Base-by-base conservation (phyloP, 129 eudicot species). In the Centella asiatica region DNA sequence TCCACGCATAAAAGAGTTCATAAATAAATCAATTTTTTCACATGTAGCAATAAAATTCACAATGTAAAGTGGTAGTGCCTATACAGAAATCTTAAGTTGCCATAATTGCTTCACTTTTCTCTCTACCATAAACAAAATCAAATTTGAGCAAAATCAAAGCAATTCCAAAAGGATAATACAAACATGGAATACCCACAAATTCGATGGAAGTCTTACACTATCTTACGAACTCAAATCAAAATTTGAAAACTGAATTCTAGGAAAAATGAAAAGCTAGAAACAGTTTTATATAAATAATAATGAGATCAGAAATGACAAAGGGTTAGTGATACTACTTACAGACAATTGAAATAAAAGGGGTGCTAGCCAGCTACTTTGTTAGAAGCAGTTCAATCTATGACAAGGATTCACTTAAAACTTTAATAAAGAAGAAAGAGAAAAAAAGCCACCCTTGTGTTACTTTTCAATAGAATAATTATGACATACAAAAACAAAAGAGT, bases 321-420 rank as follows among this genome's bases (percentile, higher is more conserved):
- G 48, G 17, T 22, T 1, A 13, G 60, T 34, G 58, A 63, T 20
- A 55, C 64, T 45, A 61, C 81, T 53, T 66, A 61, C 77, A 65
- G 58, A 36, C 49, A 55, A 40, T 34, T 34, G 60, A 51, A 34
- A 37, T 0, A 34, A 24, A 51, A 54, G 45, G 14, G 15, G 28
- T 57, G 29, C 5, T n/a, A 34, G 22, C 15, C 50, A 66, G 36
- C 69, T 52, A 60, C 47, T 39, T 46, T 71, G n/a, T 40, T 40
- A 44, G 57, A 5, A 32, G 18, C 61, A 56, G 19, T 33, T n/a
- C 68, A 47, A 4, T 53, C 39, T 31, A 23, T 72, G 77, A 67
- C 71, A 67, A 55, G 69, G 63, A 76, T 71, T 66, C 64, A 69
- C 77, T 61, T 39, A 13, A 33, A 59, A 37, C 22, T 40, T 4